Conservation (phyloP, 768 basidiomycete species). For the Galerina marginata region DNA sequence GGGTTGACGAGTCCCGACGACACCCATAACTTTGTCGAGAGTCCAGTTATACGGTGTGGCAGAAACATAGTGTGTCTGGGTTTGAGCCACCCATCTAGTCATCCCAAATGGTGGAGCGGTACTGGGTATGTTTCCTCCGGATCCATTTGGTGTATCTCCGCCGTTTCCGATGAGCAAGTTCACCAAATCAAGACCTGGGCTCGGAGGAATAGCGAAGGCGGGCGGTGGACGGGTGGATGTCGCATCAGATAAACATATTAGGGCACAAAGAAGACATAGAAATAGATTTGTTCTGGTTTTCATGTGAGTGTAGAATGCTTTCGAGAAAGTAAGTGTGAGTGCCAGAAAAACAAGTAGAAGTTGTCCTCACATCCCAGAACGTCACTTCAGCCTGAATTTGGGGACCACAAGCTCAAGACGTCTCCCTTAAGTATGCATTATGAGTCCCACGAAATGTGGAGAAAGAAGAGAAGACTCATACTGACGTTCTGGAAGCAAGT, state of each 20-base stretch:
- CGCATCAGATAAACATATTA: background rate
- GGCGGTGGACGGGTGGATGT: constrained; percentile 23
- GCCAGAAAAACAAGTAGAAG: too few relatives aligned
- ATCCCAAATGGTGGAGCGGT: constrained; percentile 81
- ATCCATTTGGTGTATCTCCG: constrained; percentile 70
- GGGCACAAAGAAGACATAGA: background rate
- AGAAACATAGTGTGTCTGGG: constrained; percentile 76
- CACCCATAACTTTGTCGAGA: constrained; percentile 62
- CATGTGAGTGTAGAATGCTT: background rate
- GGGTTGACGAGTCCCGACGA: constrained; percentile 81
- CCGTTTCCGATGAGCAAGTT: constrained; percentile 71
- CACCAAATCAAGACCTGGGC: constrained; percentile 20
- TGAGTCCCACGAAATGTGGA: too few relatives aligned
- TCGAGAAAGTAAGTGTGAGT: too few relatives aligned
- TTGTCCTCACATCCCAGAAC: too few relatives aligned
- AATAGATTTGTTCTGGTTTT: background rate
- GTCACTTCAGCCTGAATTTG: too few relatives aligned
- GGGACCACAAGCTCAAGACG: too few relatives aligned
- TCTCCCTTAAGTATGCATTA: too few relatives aligned
- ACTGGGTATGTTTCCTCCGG: constrained; percentile 81
- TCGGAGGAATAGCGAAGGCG: constrained; percentile 16
- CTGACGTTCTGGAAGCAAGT: too few relatives aligned
- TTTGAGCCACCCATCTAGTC: constrained; percentile 88
- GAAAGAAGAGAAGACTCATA: too few relatives aligned
- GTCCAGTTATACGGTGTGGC: constrained; percentile 75